These are phyloP conservation scores for Oropetium thomaeum DNA, from an alignment of 176 grass and related monocot species.

Conservation along the genomic window DNA sequence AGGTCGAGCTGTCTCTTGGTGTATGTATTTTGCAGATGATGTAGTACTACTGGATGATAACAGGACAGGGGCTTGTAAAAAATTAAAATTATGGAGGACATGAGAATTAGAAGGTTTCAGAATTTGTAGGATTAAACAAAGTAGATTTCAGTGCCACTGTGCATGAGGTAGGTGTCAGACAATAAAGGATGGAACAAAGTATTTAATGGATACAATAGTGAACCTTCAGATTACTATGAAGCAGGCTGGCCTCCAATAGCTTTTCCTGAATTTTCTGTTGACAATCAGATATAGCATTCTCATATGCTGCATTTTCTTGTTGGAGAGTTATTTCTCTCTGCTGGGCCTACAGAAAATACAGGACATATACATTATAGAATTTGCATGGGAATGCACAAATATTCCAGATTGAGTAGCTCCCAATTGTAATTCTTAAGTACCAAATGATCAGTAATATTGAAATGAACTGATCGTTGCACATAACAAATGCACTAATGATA, in stretches of 20 bases:
- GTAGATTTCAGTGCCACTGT: too few species aligned
- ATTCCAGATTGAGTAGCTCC: not conserved
- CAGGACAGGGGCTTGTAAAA: too few species aligned
- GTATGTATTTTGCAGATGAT: too few species aligned
- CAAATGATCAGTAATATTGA: not conserved
- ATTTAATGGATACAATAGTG: not conserved
- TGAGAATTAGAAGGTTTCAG: too few species aligned
- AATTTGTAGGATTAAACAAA: too few species aligned
- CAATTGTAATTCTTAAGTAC: not conserved
- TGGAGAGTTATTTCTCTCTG: slow-evolving; percentile 63
- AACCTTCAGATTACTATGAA: slow-evolving; percentile 75
- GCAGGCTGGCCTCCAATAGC: slow-evolving; percentile 46
- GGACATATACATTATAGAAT: slow-evolving; percentile 6
- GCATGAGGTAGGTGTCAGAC: too few species aligned
- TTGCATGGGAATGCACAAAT: not conserved
- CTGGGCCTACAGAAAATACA: slow-evolving; percentile 51
- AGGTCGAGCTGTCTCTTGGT: too few species aligned
- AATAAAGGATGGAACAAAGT: not conserved
- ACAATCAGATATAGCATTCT: slow-evolving; percentile 85
- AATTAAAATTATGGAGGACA: too few species aligned
- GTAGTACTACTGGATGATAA: too few species aligned
- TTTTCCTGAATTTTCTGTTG: slow-evolving; percentile 77
- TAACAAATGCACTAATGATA: not conserved
- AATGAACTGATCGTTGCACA: not conserved
- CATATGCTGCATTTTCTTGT: slow-evolving; percentile 80